A percentile compares a stretch with the other conserved stretches of the same genome.
phyloP scores from a whole-genome alignment of 2,329 filamentous ascomycete genomes.

The Neofusicoccum sp. region DNA sequence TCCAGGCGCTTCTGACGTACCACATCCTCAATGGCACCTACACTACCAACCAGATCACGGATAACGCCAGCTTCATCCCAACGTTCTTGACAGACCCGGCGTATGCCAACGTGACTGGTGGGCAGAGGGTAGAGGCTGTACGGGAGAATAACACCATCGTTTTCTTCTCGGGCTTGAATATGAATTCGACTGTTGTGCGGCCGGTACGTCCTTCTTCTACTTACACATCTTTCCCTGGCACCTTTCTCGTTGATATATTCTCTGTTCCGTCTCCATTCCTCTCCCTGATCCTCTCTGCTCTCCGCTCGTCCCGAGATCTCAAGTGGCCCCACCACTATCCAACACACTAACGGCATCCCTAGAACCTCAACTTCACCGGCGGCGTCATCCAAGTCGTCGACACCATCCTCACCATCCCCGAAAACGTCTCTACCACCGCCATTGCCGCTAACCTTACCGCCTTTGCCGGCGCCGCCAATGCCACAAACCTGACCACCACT shows the following conservation, averaged over 20 bases:
- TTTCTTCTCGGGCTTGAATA: conserved; percentile 57
- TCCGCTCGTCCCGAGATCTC: neutral
- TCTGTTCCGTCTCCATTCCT: neutral
- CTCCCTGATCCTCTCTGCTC: neutral
- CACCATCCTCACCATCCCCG: conserved; percentile 45
- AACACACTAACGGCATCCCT: neutral
- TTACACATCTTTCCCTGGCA: neutral
- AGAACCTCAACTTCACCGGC: conserved; percentile 49
- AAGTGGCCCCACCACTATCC: neutral
- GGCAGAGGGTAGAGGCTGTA: conserved; percentile 59
- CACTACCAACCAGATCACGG: conserved; percentile 39
- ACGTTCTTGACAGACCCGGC: conserved; percentile 54
- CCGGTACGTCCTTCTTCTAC: conserved; percentile 44
- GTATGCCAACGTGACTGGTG: conserved; percentile 62
- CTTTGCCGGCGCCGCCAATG: conserved; percentile 45
- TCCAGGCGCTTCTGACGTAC: conserved; percentile 49
- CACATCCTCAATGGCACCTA: conserved; percentile 61
- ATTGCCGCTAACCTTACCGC: conserved; percentile 40
- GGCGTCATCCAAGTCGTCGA: conserved; percentile 53
- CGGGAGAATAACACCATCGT: conserved; percentile 46
- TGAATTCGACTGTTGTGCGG: conserved; percentile 51
- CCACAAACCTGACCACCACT: conserved; percentile 42
- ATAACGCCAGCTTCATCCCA: conserved; percentile 46
- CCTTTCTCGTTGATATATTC: neutral
- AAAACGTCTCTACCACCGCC: conserved; percentile 34